Evolutionary conservation across 495 filamentous ascomycete genomes (phyloP).

Genomic region (Penicillium soppii): DNA sequence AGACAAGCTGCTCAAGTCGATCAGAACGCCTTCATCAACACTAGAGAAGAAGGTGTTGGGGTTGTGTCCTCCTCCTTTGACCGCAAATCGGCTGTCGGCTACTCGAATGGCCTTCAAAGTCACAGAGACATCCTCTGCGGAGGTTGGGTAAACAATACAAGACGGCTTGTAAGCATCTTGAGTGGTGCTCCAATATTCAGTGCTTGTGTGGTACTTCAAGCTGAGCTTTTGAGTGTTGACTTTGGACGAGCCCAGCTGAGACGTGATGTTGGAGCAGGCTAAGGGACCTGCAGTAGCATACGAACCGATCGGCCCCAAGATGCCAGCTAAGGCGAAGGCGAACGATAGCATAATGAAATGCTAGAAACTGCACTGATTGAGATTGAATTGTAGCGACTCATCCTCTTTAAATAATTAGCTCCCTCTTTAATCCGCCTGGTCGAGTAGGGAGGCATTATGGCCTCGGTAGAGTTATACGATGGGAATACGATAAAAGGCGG

Average conservation of each 20-base stretch:
- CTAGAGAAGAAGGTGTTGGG: constrained; percentile 41
- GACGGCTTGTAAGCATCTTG: constrained; percentile 33
- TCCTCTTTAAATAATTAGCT: background rate
- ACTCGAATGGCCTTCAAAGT: constrained; percentile 23
- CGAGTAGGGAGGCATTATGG: background rate
- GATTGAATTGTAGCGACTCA: background rate
- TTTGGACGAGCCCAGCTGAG: constrained; percentile 22
- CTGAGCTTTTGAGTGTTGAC: constrained; percentile 16
- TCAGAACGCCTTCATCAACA: constrained; percentile 39
- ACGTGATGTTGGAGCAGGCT: constrained; percentile 23
- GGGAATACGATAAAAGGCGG: background rate
- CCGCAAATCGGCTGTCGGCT: constrained; percentile 39
- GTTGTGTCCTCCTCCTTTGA: constrained; percentile 48
- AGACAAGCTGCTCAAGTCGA: constrained; percentile 38
- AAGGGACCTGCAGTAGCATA: constrained; percentile 12
- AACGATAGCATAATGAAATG: constrained; percentile 9
- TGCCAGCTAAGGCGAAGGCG: constrained; percentile 4
- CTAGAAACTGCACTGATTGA: background rate
- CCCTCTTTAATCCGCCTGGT: background rate
- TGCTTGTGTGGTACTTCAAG: constrained; percentile 16
- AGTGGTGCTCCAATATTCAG: constrained; percentile 47
- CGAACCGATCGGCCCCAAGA: constrained; percentile 5
- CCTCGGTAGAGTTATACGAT: background rate
- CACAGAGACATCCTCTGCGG: constrained; percentile 27
- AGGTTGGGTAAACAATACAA: constrained; percentile 31